Evolutionary conservation across 768 basidiomycete genomes (phyloP).

Genomic region (Leccinum pellstonianum): DNA sequence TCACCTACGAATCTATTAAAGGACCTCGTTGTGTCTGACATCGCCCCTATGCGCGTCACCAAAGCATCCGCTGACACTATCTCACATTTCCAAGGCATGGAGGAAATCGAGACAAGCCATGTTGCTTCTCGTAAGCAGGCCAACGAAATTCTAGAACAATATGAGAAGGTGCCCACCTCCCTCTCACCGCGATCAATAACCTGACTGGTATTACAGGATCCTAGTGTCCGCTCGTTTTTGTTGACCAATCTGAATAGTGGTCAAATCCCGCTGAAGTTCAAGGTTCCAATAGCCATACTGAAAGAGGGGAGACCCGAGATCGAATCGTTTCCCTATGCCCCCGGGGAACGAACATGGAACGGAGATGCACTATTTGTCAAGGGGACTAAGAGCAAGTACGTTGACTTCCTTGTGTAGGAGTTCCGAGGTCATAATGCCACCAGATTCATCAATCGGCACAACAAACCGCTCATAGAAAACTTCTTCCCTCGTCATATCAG

Average conservation of each 20-base stretch:
- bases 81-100: conserved; percentile 70
- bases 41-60: conserved; percentile 63
- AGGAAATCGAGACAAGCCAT: conserved; percentile 57
- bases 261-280: conserved; percentile 53
- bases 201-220: conserved; percentile 51
- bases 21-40: conserved; percentile 75
- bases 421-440: conserved; percentile 3
- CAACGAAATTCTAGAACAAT: conserved; percentile 55
- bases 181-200: not conserved
- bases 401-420: conserved; percentile 6
- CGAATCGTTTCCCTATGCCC: conserved; percentile 74
- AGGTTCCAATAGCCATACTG: conserved; percentile 70
- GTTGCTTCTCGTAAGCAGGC: conserved; percentile 69
- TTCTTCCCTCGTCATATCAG: conserved; percentile 76
- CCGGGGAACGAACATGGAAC: conserved; percentile 50
- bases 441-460: conserved; percentile 75
- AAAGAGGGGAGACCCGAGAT: conserved; percentile 59
- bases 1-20: conserved; percentile 44
- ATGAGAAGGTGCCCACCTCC: conserved; percentile 54
- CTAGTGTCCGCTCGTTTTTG: conserved; percentile 75
- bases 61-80: conserved; percentile 62
- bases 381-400: conserved; percentile 72
- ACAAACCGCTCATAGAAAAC: conserved; percentile 54
- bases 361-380: conserved; percentile 74
- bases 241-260: conserved; percentile 69